A percentile compares a stretch with the other conserved stretches of the same genome.
phyloP scores from a whole-genome alignment of 2,329 filamentous ascomycete genomes.

The Cercospora sesami region DNA sequence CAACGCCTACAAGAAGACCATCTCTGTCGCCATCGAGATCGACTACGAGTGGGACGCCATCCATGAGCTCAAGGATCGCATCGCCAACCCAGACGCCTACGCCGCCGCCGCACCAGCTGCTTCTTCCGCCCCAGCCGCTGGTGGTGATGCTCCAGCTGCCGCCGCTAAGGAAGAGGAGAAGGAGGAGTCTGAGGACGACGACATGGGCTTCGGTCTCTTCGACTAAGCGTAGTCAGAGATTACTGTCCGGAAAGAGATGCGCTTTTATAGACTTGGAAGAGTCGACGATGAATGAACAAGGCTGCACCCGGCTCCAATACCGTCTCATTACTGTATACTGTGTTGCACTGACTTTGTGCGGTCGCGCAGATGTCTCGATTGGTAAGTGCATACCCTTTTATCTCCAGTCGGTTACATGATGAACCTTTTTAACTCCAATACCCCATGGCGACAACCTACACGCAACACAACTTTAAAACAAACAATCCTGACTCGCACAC shows the following conservation, averaged over 20 bases:
- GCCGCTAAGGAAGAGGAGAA: conserved; percentile 62
- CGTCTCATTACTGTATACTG: neutral
- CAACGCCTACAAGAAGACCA: conserved; percentile 97
- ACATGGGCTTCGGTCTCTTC: conserved; percentile 58
- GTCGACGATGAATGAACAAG: neutral
- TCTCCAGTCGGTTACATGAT: neutral
- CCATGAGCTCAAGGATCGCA: conserved; percentile 97
- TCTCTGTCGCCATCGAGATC: conserved; percentile 85
- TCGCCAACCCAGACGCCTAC: conserved; percentile 97
- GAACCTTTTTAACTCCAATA: conserved; percentile 5
- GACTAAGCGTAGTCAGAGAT: conserved; percentile 44
- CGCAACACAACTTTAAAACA: neutral
- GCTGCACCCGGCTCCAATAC: neutral
- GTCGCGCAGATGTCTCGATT: neutral
- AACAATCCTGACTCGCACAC: neutral
- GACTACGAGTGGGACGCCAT: conserved; percentile 95
- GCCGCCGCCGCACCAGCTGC: conserved; percentile 76
- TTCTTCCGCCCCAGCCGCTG: conserved; percentile 54
- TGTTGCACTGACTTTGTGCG: neutral
- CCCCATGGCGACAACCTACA: neutral
- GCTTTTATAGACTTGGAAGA: neutral
- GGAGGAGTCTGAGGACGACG: conserved; percentile 59
- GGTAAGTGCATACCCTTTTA: neutral
- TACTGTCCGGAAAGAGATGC: conserved; percentile 12
- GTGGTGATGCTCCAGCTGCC: conserved; percentile 53